Conservation (phyloP, 2,329 filamentous ascomycete genomes). For the Trichoderma koningiopsis region DNA sequence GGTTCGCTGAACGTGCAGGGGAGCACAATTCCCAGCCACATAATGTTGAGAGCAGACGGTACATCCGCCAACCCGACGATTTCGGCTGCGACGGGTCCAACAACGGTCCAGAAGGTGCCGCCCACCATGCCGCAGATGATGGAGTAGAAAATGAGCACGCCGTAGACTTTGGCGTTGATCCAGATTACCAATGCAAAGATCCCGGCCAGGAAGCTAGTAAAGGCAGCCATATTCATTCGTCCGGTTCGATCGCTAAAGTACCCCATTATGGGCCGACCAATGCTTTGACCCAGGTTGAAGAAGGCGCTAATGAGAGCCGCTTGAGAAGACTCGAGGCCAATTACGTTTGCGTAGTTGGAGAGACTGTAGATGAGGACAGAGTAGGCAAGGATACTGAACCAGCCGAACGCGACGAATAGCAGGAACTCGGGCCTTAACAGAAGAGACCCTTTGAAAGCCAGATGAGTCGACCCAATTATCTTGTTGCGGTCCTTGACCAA, state of each 20-base stretch:
- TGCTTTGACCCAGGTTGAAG: slow-evolving; percentile 66
- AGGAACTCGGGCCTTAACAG: slow-evolving; percentile 65
- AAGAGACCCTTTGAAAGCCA: slow-evolving; percentile 65
- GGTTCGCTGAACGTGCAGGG: slow-evolving; percentile 70
- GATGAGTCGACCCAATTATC: slow-evolving; percentile 65
- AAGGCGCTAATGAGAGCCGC: slow-evolving; percentile 73
- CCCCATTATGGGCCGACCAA: slow-evolving; percentile 73
- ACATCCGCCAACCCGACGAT: slow-evolving; percentile 71
- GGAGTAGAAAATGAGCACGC: slow-evolving; percentile 70
- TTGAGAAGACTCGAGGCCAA: slow-evolving; percentile 68
- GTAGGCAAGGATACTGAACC: slow-evolving; percentile 73
- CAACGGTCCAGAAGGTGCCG: slow-evolving; percentile 71
- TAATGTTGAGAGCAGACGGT: slow-evolving; percentile 67
- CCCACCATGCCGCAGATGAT: slow-evolving; percentile 70
- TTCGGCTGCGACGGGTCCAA: slow-evolving; percentile 71
- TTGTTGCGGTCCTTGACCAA: slow-evolving; percentile 73
- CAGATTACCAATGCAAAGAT: slow-evolving; percentile 71
- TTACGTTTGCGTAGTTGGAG: slow-evolving; percentile 69
- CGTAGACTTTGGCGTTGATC: slow-evolving; percentile 66
- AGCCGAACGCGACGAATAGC: slow-evolving; percentile 66
- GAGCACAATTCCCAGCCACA: slow-evolving; percentile 71
- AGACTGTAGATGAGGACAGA: slow-evolving; percentile 76
- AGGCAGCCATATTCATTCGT: slow-evolving; percentile 70
- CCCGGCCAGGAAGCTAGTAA: slow-evolving; percentile 65
- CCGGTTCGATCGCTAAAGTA: slow-evolving; percentile 71